These are phyloP conservation scores for Corylus heterophylla DNA, from an alignment of 306 rosid species.

Conservation along the genomic window DNA sequence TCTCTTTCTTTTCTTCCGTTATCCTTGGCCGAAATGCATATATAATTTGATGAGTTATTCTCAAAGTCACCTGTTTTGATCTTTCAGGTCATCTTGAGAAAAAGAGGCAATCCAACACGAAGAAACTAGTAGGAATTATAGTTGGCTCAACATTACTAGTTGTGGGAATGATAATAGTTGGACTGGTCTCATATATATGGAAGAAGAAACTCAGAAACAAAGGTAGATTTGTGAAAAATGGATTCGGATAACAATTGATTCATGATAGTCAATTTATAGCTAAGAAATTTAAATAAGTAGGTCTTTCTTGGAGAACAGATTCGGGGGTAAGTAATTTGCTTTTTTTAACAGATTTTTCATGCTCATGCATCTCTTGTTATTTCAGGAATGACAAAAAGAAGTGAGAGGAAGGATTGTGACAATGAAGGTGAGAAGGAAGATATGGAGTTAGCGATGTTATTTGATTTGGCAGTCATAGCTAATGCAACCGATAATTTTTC, in stretches of 20 bases:
- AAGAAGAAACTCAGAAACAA: not conserved
- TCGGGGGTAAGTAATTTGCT: not conserved
- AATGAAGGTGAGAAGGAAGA: slow-evolving; percentile 31
- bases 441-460: slow-evolving; percentile 47
- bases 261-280: not conserved
- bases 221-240: not conserved
- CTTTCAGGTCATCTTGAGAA: not conserved
- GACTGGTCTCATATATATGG: not conserved
- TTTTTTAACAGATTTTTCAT: not conserved
- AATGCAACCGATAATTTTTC: slow-evolving; percentile 52
- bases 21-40: not conserved
- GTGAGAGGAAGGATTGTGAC: not conserved
- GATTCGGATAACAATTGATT: not conserved
- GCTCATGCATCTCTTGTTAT: not conserved
- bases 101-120: not conserved
- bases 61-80: not conserved
- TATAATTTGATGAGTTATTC: not conserved
- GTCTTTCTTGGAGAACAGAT: not conserved
- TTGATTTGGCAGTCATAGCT: slow-evolving; percentile 33
- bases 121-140: not conserved
- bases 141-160: not conserved
- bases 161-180: not conserved
- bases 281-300: too few species aligned
- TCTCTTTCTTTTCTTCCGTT: not conserved
- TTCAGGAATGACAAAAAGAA: not conserved